These are phyloP conservation scores for Ramularia collo-cygni DNA, from an alignment of 2,329 filamentous ascomycete species.

Conservation along the genomic window DNA sequence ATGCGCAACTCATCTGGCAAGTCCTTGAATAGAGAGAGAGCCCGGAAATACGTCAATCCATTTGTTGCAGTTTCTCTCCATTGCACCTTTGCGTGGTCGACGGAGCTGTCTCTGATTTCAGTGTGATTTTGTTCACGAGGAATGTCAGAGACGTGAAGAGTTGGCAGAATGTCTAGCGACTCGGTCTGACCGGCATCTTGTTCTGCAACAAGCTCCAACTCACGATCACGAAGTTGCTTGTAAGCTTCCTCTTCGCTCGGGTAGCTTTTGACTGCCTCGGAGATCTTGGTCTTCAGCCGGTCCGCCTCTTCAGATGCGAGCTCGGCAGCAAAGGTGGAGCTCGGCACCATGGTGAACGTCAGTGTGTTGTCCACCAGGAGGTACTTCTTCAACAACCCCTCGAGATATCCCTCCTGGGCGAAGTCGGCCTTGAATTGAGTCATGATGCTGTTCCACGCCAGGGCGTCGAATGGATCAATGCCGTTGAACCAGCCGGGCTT, in stretches of 20 bases:
- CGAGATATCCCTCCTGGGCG: conserved; percentile 70
- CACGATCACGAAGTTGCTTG: conserved; percentile 65
- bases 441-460: conserved; percentile 88
- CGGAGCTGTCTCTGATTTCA: conserved; percentile 50
- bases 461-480: conserved; percentile 79
- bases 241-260: conserved; percentile 66
- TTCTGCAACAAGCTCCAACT: conserved; percentile 62
- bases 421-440: conserved; percentile 72
- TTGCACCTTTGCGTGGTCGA: conserved; percentile 64
- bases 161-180: conserved; percentile 80
- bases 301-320: conserved; percentile 69
- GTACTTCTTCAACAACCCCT: conserved; percentile 81
- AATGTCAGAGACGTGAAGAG: conserved; percentile 83
- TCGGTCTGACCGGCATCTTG: conserved; percentile 70
- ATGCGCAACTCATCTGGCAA: conserved; percentile 78
- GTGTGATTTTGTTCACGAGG: conserved; percentile 70
- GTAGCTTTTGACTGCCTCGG: conserved; percentile 59
- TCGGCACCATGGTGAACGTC: conserved; percentile 91
- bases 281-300: conserved; percentile 68
- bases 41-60: conserved; percentile 90
- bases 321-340: conserved; percentile 64
- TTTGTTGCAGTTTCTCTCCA: conserved; percentile 94
- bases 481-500: conserved; percentile 95
- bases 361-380: conserved; percentile 79
- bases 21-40: conserved; percentile 70